Evolutionary conservation across 1,284 basidiomycete species (phyloP).

Genomic region (Naganishia liquefaciens): DNA sequence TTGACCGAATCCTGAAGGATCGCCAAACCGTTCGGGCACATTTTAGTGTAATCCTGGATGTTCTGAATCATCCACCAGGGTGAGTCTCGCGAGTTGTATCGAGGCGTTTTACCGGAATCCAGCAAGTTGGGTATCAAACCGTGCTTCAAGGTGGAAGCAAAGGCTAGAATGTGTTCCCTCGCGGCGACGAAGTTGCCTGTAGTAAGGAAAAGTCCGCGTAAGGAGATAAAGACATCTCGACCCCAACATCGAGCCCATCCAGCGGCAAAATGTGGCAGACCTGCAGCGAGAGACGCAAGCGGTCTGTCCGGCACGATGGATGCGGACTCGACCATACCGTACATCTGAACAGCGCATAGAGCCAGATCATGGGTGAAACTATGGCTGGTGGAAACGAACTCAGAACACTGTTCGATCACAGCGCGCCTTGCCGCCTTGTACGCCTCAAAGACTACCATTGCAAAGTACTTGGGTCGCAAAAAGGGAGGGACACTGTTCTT

Average conservation of each 20-base stretch:
- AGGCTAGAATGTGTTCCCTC: constrained; percentile 81
- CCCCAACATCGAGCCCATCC: constrained; percentile 96
- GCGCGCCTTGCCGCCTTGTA: constrained; percentile 82
- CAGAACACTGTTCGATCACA: constrained; percentile 80
- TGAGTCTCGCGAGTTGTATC: constrained; percentile 59
- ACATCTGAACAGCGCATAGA: constrained; percentile 84
- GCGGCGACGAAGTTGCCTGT: constrained; percentile 87
- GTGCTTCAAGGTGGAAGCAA: constrained; percentile 75
- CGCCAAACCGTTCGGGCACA: constrained; percentile 78
- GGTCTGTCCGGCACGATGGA: constrained; percentile 68
- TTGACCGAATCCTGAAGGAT: constrained; percentile 80
- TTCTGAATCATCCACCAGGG: constrained; percentile 95
- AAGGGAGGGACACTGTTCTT: constrained; percentile 73
- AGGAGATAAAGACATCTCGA: constrained; percentile 91
- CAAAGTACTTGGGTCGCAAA: constrained; percentile 90
- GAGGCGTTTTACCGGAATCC: constrained; percentile 78
- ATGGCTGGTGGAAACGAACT: constrained; percentile 78
- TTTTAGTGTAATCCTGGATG: constrained; percentile 88
- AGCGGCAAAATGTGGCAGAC: constrained; percentile 84
- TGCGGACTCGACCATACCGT: constrained; percentile 82
- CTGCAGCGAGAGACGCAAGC: constrained; percentile 85
- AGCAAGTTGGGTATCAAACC: constrained; percentile 90
- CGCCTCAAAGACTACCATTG: constrained; percentile 80
- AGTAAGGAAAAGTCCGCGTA: constrained; percentile 85
- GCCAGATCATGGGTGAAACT: constrained; percentile 87